Conservation (phyloP, 768 basidiomycete genomes). For the Zangia roseola region DNA sequence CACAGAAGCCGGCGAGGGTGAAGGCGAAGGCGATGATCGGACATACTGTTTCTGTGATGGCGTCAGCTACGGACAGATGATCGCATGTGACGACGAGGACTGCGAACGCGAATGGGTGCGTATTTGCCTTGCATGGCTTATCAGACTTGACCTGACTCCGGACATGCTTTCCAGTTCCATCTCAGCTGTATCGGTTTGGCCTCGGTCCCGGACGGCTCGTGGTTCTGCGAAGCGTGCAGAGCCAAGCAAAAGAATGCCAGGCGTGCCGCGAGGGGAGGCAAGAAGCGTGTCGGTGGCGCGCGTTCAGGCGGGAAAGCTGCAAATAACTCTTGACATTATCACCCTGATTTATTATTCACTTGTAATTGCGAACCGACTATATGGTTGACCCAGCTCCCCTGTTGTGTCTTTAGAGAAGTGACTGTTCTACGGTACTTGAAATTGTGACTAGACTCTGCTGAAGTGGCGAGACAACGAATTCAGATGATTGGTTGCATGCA, state of each 20-base stretch:
- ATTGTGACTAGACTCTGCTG: no score
- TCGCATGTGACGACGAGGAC: constrained; percentile 80
- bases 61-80: constrained; percentile 91
- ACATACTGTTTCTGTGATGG: constrained; percentile 86
- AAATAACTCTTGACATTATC: constrained; percentile 27
- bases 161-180: constrained; percentile 62
- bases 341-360: constrained; percentile 20
- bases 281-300: constrained; percentile 44
- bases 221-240: constrained; percentile 74
- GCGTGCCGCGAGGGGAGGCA: constrained; percentile 52
- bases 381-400: not conserved
- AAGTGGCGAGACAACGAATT: no score
- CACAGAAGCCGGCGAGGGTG: constrained; percentile 47
- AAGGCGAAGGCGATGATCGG: constrained; percentile 57
- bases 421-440: no score
- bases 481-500: no score
- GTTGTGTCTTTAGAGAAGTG: no score
- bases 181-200: constrained; percentile 69
- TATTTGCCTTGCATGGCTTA: constrained; percentile 7
- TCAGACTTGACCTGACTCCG: constrained; percentile 10
- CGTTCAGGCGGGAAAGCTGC: constrained; percentile 31
- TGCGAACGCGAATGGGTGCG: constrained; percentile 92
- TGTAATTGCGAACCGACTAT: constrained; percentile 16
- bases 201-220: constrained; percentile 64
- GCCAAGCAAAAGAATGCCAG: constrained; percentile 49